Evolutionary conservation across 129 eudicot species (phyloP).

Genomic region (Saposhnikovia divaricata): DNA sequence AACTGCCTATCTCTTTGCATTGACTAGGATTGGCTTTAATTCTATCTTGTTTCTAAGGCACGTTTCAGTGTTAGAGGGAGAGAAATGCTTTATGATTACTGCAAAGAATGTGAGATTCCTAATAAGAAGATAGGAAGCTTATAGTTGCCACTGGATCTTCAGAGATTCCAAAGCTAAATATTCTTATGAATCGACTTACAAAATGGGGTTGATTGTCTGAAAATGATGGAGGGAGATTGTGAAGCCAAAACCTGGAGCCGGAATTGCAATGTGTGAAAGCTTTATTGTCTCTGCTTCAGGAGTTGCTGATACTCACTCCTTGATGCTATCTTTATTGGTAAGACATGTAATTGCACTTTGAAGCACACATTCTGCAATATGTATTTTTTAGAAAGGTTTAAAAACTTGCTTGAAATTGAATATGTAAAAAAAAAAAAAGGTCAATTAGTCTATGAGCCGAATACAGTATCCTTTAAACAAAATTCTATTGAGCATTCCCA

Average conservation of each 20-base stretch:
- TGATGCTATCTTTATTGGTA: constrained; percentile 79
- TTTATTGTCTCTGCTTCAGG: constrained; percentile 76
- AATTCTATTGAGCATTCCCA: not conserved
- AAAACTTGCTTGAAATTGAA: not conserved
- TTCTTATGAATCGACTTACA: constrained; percentile 48
- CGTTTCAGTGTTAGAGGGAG: constrained; percentile 65
- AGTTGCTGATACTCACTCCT: constrained; percentile 67
- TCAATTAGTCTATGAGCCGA: not conserved
- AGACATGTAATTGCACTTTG: not conserved
- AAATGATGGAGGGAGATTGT: constrained; percentile 49
- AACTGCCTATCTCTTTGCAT: not conserved
- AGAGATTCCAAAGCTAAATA: constrained; percentile 57
- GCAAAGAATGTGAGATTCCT: constrained; percentile 56
- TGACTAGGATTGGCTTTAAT: not conserved
- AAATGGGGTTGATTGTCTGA: constrained; percentile 77
- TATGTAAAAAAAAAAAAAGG: not conserved
- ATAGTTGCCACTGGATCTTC: constrained; percentile 71
- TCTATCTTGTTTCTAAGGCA: constrained; percentile 37
- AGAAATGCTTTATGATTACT: constrained; percentile 61
- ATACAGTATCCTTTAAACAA: not conserved
- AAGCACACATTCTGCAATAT: not conserved
- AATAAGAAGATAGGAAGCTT: constrained; percentile 84
- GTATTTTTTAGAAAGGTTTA: not conserved
- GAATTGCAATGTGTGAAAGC: constrained; percentile 72
- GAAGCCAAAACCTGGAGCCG: constrained; percentile 73